Conservation (phyloP, 306 rosid genomes). For the Prunus fruticosa region DNA sequence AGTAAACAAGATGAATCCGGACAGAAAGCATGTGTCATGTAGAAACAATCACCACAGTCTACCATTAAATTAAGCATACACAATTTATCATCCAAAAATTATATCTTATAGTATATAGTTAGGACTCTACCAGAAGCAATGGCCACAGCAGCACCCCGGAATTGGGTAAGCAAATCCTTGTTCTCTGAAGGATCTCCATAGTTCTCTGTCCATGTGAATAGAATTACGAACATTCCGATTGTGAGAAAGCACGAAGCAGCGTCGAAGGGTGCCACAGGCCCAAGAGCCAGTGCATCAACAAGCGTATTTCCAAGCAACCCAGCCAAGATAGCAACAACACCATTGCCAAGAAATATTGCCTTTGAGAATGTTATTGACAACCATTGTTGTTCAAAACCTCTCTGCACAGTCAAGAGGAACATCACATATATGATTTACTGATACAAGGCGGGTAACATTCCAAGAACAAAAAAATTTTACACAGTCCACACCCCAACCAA, state of each 20-base stretch:
- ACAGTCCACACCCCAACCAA: background rate
- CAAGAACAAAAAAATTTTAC: background rate
- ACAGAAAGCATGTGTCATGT: background rate
- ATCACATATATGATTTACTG: background rate
- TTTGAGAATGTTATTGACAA: constrained; percentile 87
- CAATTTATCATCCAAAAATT: background rate
- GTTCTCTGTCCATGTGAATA: constrained; percentile 90
- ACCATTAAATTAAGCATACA: background rate
- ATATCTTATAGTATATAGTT: background rate
- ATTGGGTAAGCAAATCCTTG: constrained; percentile 90
- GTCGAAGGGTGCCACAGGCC: constrained; percentile 98
- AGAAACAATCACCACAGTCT: background rate
- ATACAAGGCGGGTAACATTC: background rate
- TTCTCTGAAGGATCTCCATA: constrained; percentile 89
- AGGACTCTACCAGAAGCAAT: constrained; percentile 83
- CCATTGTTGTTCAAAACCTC: constrained; percentile 98
- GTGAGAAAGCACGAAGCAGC: constrained; percentile 98
- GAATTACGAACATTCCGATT: constrained; percentile 83
- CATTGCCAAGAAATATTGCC: constrained; percentile 98
- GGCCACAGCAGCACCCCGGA: constrained; percentile 95
- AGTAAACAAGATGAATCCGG: no score
- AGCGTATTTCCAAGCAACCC: constrained; percentile 94
- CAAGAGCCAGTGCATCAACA: constrained; percentile 80
- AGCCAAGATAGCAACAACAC: constrained; percentile 88
- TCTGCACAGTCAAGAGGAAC: constrained; percentile 44